A percentile compares a stretch with the other conserved stretches of the same genome.
Evolutionary conservation across 2,329 filamentous ascomycete genomes (phyloP).

Genomic region (Diplocarpon rosae): DNA sequence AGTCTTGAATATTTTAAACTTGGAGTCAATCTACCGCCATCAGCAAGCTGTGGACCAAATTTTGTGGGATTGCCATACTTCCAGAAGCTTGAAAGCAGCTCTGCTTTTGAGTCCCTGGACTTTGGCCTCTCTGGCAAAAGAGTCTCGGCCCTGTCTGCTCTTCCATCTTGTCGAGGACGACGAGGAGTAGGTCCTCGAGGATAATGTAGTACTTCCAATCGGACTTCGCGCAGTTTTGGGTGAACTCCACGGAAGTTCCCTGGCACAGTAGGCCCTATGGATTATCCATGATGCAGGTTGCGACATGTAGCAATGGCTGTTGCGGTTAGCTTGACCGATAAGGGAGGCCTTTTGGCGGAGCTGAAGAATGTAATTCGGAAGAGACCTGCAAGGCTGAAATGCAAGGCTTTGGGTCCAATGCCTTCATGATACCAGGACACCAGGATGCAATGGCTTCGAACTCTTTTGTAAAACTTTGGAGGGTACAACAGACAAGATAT

Average conservation of each 20-base stretch:
- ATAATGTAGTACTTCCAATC: background rate
- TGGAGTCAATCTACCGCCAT: slow-evolving; percentile 59
- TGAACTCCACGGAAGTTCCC: background rate
- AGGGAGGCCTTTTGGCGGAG: background rate
- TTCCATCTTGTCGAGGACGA: slow-evolving; percentile 73
- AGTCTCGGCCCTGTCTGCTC: slow-evolving; percentile 62
- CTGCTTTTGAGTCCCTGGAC: slow-evolving; percentile 76
- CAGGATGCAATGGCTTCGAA: too few species aligned
- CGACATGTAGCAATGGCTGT: slow-evolving; percentile 17
- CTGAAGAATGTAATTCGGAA: background rate
- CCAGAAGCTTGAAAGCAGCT: slow-evolving; percentile 85
- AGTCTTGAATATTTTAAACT: slow-evolving; percentile 65
- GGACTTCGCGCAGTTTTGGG: too few species aligned
- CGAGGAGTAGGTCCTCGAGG: slow-evolving; percentile 11
- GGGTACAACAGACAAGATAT: too few species aligned
- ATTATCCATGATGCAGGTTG: slow-evolving; percentile 15
- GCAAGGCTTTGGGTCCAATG: background rate
- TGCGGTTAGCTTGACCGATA: background rate
- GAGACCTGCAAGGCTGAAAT: background rate
- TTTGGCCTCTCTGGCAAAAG: slow-evolving; percentile 62
- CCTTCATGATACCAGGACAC: too few species aligned
- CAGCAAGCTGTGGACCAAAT: slow-evolving; percentile 5
- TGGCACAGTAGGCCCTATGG: background rate
- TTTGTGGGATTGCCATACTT: slow-evolving; percentile 40
- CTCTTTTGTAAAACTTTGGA: too few species aligned